These are phyloP conservation scores for Pythium biforme DNA, from an alignment of 352 stramenopile genomes.

Conservation along the genomic window DNA sequence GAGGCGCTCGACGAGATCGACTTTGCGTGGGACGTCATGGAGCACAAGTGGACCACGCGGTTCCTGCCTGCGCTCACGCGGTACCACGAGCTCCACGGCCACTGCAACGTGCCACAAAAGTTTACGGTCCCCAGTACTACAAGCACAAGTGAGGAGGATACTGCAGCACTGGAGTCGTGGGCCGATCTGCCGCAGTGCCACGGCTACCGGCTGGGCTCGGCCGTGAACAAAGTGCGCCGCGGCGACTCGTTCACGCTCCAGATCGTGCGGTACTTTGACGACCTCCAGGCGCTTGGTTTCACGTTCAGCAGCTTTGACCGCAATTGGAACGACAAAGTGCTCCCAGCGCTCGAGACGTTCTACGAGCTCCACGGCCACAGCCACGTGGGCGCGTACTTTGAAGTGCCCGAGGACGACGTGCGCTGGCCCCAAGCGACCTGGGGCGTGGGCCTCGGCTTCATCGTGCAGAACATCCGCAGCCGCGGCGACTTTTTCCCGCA, in stretches of 20 bases:
- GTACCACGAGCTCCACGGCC: constrained; percentile 71
- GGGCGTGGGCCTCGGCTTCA: constrained; percentile 47
- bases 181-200: constrained; percentile 8
- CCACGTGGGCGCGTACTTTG: constrained; percentile 38
- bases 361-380: constrained; percentile 40
- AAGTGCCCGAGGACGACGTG: constrained; percentile 31
- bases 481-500: constrained; percentile 48
- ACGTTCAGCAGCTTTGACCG: constrained; percentile 44
- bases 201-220: constrained; percentile 41
- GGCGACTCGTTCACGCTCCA: constrained; percentile 31
- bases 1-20: constrained; percentile 25
- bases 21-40: constrained; percentile 30
- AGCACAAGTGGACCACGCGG: constrained; percentile 30
- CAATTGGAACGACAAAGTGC: constrained; percentile 50
- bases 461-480: constrained; percentile 54
- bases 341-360: constrained; percentile 51
- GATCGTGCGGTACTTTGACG: constrained; percentile 32
- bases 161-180: not conserved
- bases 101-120: constrained; percentile 73
- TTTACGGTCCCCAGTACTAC: constrained; percentile 65
- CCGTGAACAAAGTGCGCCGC: constrained; percentile 51
- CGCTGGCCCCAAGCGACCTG: constrained; percentile 38
- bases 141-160: not conserved
- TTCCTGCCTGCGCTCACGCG: constrained; percentile 46
- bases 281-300: constrained; percentile 48